Evolutionary conservation across 208 protist genomes (phyloP).

Genomic region (Acanthamoeba royreba): DNA sequence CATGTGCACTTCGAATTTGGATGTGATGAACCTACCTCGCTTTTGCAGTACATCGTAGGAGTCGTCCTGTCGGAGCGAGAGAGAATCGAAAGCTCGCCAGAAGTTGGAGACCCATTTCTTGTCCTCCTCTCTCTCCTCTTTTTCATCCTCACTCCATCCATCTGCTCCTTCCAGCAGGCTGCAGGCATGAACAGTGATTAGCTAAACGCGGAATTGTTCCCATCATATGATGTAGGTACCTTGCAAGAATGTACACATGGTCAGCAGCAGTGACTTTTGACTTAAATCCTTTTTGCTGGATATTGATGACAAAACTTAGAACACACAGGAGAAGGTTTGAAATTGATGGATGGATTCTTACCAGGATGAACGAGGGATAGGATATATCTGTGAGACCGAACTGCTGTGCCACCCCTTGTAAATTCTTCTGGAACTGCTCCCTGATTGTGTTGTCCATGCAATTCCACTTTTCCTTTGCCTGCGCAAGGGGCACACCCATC

Average conservation of each 20-base stretch:
- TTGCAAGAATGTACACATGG: conserved; percentile 44
- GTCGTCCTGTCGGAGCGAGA: conserved; percentile 16
- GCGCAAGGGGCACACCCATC: conserved; percentile 58
- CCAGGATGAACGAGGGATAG: conserved; percentile 48
- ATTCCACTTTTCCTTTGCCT: conserved; percentile 52
- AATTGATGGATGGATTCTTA: neutral
- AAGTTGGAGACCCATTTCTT: conserved; percentile 26
- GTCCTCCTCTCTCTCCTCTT: neutral
- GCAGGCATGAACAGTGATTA: neutral
- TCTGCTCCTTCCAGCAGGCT: neutral
- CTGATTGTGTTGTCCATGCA: conserved; percentile 48
- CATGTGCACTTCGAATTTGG: neutral
- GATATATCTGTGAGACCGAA: conserved; percentile 54
- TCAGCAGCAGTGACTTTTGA: conserved; percentile 57
- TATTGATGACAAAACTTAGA: neutral
- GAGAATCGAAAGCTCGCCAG: conserved; percentile 46
- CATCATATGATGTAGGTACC: conserved; percentile 19
- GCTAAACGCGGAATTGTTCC: neutral
- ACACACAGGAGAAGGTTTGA: neutral
- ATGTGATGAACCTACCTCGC: conserved; percentile 21
- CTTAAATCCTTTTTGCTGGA: conserved; percentile 46
- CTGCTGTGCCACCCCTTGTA: neutral
- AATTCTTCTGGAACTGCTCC: conserved; percentile 7
- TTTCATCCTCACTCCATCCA: neutral
- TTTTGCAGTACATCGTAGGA: neutral